Percentiles rank a stretch among this genome's conserved stretches.
Conservation (phyloP, 1,284 basidiomycete genomes). For the Ganoderma resinaceum region DNA sequence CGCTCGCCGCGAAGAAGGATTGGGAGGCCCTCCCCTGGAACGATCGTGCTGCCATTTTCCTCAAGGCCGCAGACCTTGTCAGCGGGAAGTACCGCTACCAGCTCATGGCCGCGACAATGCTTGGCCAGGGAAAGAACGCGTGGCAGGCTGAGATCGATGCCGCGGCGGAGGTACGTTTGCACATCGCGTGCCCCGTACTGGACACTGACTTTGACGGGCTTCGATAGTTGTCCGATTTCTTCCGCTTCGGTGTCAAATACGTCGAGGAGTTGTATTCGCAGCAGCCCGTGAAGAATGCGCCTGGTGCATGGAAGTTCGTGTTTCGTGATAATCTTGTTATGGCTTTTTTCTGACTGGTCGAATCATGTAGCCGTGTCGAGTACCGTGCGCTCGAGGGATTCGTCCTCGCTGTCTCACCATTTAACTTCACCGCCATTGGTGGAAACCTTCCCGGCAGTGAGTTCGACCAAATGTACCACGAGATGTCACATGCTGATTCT, state of each 20-base stretch:
- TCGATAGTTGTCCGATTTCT: slow-evolving; percentile 86
- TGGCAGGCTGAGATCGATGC: slow-evolving; percentile 99
- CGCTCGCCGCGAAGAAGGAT: slow-evolving; percentile 83
- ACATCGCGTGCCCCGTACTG: too few species aligned
- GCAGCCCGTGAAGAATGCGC: slow-evolving; percentile 88
- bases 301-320: slow-evolving; percentile 93
- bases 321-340: too few species aligned
- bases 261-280: slow-evolving; percentile 94
- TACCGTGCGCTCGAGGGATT: slow-evolving; percentile 98
- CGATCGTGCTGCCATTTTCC: slow-evolving; percentile 96
- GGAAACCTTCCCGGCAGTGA: slow-evolving; percentile 86
- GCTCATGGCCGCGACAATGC: slow-evolving; percentile 95
- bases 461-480: slow-evolving; percentile 32
- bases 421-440: slow-evolving; percentile 98
- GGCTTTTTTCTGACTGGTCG: neutral
- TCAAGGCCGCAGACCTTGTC: slow-evolving; percentile 95
- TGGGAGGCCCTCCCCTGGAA: slow-evolving; percentile 98
- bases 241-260: slow-evolving; percentile 96
- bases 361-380: slow-evolving; percentile 79
- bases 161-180: slow-evolving; percentile 84
- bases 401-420: slow-evolving; percentile 96
- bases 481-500: neutral
- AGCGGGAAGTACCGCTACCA: slow-evolving; percentile 95
- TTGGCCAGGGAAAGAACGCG: slow-evolving; percentile 98
- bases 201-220: neutral